Evolutionary conservation across 805 yeast genomes (phyloP), one percentile per base, ranked within the genome.

Genomic region (Yamadazyma takamatsuzukensis): DNA sequence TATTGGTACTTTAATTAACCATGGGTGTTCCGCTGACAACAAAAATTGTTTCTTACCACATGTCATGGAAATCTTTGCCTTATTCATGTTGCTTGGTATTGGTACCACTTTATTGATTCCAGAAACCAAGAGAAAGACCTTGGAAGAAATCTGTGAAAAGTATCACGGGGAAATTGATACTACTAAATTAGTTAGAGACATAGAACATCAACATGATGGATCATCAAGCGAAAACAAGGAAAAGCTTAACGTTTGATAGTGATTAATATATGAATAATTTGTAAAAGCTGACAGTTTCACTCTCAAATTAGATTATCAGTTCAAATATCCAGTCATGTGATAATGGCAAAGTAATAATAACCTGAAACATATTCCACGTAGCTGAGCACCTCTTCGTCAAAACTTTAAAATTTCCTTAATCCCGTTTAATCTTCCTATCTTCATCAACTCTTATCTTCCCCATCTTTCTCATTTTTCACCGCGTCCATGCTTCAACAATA

Each of bases 61-160:
- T 49, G 95, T 87, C 46, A 86, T 87, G 94, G 88, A 87, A 69
- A 86, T 87, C 57, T 87, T 83, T 59, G 95, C 96, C 14, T 70
- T 87, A 34, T 87, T 87, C 76, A 87, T 87, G 96, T 71, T 87
- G 64, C 47, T 80, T 31, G 96, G 96, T 70, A 48, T 77, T 48
- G 62, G 71, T 51, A 59, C 78, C 25, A 61, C 93, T 10, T 56
- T 83, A 34, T 71, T 84, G 51, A 66, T 86, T 45, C 95, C 95
- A 50, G 96, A 87, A 72, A 86, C 96, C 41, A 84, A 83, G 78
- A 79, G 95, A 73, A 78, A 76, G 76, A 84, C 96, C 30, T 74
- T 87, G 50, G 96, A 87, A 72, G 80, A 85, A 58, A 74, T 87
- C 41, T 63, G 79, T 47, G 95, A 84, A 65, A 76, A 74, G 55